phyloP scores from a whole-genome alignment of 2,329 filamentous ascomycete genomes.

The Talaromyces sp. region DNA sequence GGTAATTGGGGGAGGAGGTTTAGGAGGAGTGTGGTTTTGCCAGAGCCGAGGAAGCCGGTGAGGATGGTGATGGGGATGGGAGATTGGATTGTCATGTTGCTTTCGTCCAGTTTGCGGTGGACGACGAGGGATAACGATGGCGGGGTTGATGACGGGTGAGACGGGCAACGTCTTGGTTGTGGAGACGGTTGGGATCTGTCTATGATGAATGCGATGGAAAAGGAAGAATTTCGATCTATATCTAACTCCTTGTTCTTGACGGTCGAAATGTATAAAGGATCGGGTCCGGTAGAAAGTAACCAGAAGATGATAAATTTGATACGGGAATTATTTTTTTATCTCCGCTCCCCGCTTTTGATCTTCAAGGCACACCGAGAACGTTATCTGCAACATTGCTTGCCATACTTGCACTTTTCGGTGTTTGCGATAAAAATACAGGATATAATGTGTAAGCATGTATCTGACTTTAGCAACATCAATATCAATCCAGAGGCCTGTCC shows the following conservation, averaged over 20 bases:
- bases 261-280: neutral
- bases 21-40: conserved; percentile 93
- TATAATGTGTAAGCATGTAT: neutral
- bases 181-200: neutral
- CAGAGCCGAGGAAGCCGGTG: conserved; percentile 92
- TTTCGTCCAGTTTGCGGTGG: neutral
- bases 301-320: neutral
- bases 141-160: neutral
- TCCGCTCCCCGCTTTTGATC: neutral
- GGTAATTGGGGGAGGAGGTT: conserved; percentile 89
- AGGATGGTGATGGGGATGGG: conserved; percentile 90
- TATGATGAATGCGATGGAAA: neutral
- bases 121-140: neutral
- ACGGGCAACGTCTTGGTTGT: no score
- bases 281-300: neutral
- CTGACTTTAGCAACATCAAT: neutral
- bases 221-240: neutral
- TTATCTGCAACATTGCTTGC: neutral
- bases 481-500: neutral
- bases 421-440: neutral
- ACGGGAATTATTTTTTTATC: conserved; percentile 1
- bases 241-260: neutral
- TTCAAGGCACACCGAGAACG: neutral
- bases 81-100: neutral
- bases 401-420: neutral